Evolutionary conservation across 768 basidiomycete genomes (phyloP), one percentile per base, ranked within the genome.

Genomic region (Naganishia vaughanmartiniae): DNA sequence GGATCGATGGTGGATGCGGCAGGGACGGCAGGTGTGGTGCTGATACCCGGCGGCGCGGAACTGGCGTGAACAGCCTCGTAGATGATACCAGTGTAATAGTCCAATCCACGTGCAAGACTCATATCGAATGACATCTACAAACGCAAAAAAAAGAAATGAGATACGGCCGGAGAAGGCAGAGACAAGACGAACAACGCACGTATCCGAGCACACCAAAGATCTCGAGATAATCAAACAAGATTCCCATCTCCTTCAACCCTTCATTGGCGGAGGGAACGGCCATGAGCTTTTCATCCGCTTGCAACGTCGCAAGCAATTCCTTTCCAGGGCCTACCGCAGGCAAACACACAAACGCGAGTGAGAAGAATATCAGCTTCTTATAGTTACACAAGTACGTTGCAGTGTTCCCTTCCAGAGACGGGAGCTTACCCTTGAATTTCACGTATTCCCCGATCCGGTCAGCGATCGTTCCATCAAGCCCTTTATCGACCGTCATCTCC

Each of bases 51-150:
- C 1, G 95, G 93, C 0, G 94, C 94, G 11, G 94, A 97, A 0
- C 89, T 91, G 77, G 92, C 93, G 48, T 93, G 91, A 72, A 91
- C 87, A 53, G 92, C 96, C 82, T 99, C 95, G 82, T 95, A 98
- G 79, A 98, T 98, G 76, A 99, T 89, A 21, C 96, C 96, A 1
- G 95, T 99, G 82, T 99, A 98, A 82, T 99, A 98, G 81, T 98
- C 96, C 26, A 98, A 86, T 46, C 95, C 95, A 36, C 95, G 89
- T n/a, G 95, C 95, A 17, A 99, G 87, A 1, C 93, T 96, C 73
- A 98, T 86, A 81, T 99, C 95, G 78, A 99, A 97, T 2, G 92
- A 94, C 76, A 99, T 86, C 91, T 93, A 58, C 11, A 54, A 34
- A 33, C 26, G 30, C 48, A 39, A 5, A 7, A 42, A 42, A 15